Percentiles rank a stretch among this genome's conserved stretches.
These are phyloP conservation scores for Yamadazyma taylorii DNA, from an alignment of 1,139 yeast genomes.

Conservation along the genomic window DNA sequence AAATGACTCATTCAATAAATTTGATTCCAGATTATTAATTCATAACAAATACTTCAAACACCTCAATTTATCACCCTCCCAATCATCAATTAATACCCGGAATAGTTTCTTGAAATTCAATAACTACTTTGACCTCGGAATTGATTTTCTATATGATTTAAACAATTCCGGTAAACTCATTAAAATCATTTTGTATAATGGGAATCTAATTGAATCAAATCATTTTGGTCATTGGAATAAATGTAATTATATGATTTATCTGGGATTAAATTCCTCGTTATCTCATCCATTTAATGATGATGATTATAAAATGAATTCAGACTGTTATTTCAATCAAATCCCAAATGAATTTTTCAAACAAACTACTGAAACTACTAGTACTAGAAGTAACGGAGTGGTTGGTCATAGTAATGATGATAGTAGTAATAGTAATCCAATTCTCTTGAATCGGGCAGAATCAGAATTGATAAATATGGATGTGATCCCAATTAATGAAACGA, in stretches of 20 bases:
- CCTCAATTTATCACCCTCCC: constrained; percentile 1
- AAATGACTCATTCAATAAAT: constrained; percentile 50
- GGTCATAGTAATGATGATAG: background rate
- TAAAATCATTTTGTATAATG: constrained; percentile 45
- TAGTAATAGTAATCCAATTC: constrained; percentile 30
- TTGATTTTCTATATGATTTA: constrained; percentile 53
- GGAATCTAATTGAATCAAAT: constrained; percentile 46
- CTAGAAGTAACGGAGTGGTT: background rate
- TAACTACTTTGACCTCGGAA: constrained; percentile 54
- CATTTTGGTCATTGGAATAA: constrained; percentile 53
- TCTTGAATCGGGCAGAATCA: constrained; percentile 51
- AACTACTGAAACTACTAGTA: constrained; percentile 11
- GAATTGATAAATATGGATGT: constrained; percentile 44
- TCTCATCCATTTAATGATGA: constrained; percentile 12
- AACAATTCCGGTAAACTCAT: constrained; percentile 29
- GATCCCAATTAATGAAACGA: constrained; percentile 18
- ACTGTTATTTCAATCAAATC: constrained; percentile 36
- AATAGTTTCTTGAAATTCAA: constrained; percentile 40
- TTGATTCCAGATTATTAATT: constrained; percentile 44
- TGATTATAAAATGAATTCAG: constrained; percentile 22
- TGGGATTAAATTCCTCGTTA: constrained; percentile 9
- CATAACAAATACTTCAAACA: constrained; percentile 31
- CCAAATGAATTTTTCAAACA: constrained; percentile 20
- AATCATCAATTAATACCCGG: background rate
- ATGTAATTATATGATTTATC: constrained; percentile 38